A percentile compares a stretch with the other conserved stretches of the same genome.
Conservation (phyloP, 805 yeast genomes). For the Kodamaea hsintzibuensis region DNA sequence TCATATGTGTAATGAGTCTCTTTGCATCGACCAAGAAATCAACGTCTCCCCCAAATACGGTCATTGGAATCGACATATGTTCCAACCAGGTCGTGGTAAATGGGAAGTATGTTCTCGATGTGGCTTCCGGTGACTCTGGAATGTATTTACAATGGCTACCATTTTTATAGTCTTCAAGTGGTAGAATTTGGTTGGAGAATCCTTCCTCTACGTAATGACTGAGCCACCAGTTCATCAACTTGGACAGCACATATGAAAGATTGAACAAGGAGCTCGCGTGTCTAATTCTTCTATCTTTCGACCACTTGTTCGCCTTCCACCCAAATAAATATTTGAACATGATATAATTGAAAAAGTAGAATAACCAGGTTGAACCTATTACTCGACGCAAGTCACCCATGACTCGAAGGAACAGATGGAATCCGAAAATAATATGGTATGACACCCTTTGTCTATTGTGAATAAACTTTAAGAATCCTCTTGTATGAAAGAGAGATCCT, state of each 20-base stretch:
- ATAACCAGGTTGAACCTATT: slow-evolving; percentile 42
- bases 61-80: slow-evolving; percentile 49
- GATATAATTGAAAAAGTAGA: slow-evolving; percentile 66
- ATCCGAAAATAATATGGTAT: slow-evolving; percentile 65
- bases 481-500: slow-evolving; percentile 68
- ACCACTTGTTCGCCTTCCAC: slow-evolving; percentile 80
- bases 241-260: slow-evolving; percentile 78
- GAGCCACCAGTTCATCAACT: slow-evolving; percentile 93
- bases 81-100: slow-evolving; percentile 55
- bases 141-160: slow-evolving; percentile 25
- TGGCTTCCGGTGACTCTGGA: slow-evolving; percentile 45
- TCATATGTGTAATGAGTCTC: slow-evolving; percentile 63
- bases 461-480: slow-evolving; percentile 62
- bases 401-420: slow-evolving; percentile 73
- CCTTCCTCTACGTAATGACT: slow-evolving; percentile 39
- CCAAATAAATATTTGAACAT: slow-evolving; percentile 87
- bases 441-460: slow-evolving; percentile 47
- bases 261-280: slow-evolving; percentile 80
- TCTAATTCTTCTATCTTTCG: slow-evolving; percentile 58
- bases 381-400: slow-evolving; percentile 60
- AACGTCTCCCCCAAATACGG: slow-evolving; percentile 67
- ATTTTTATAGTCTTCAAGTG: slow-evolving; percentile 29
- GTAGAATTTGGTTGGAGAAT: slow-evolving; percentile 39
- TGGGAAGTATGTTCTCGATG: slow-evolving; percentile 53
- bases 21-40: slow-evolving; percentile 82